These are phyloP conservation scores for Peronospora belbahrii DNA, from an alignment of 352 stramenopile genomes.

Conservation along the genomic window DNA sequence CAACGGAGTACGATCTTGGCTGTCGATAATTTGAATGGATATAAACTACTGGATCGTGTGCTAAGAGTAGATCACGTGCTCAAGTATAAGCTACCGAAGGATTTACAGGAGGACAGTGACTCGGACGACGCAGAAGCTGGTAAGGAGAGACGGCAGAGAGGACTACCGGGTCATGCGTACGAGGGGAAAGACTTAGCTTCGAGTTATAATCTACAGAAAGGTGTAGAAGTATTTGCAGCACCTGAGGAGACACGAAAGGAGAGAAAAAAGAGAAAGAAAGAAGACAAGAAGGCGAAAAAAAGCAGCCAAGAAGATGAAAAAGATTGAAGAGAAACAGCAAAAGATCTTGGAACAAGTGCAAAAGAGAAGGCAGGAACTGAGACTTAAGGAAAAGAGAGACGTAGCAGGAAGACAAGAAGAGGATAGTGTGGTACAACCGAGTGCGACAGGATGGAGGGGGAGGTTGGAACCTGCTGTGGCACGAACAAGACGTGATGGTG, in stretches of 20 bases:
- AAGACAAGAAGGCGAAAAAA: slow-evolving; percentile 46
- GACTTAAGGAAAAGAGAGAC: slow-evolving; percentile 21
- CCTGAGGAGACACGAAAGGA: slow-evolving; percentile 46
- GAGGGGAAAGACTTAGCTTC: slow-evolving; percentile 78
- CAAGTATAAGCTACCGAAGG: slow-evolving; percentile 94
- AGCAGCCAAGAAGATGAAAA: slow-evolving; percentile 45
- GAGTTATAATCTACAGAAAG: slow-evolving; percentile 57
- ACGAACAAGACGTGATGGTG: slow-evolving; percentile 8
- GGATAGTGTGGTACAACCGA: slow-evolving; percentile 15
- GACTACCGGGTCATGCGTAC: slow-evolving; percentile 80
- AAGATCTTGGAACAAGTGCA: slow-evolving; percentile 45
- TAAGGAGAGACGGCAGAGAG: slow-evolving; percentile 26
- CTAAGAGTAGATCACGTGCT: slow-evolving; percentile 96
- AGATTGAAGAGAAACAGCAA: slow-evolving; percentile 44
- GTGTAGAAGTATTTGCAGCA: slow-evolving; percentile 81
- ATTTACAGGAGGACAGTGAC: slow-evolving; percentile 79
- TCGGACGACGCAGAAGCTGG: slow-evolving; percentile 31
- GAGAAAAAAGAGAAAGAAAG: slow-evolving; percentile 50
- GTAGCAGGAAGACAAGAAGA: slow-evolving; percentile 5
- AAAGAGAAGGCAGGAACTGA: slow-evolving; percentile 28
- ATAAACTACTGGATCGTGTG: slow-evolving; percentile 84
- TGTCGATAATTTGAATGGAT: slow-evolving; percentile 96
- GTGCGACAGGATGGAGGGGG: slow-evolving; percentile 57
- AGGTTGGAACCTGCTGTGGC: slow-evolving; percentile 40
- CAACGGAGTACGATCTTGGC: slow-evolving; percentile 93